Conservation (phyloP, 176 grass and related monocot genomes). For the Saccharum officinarum region DNA sequence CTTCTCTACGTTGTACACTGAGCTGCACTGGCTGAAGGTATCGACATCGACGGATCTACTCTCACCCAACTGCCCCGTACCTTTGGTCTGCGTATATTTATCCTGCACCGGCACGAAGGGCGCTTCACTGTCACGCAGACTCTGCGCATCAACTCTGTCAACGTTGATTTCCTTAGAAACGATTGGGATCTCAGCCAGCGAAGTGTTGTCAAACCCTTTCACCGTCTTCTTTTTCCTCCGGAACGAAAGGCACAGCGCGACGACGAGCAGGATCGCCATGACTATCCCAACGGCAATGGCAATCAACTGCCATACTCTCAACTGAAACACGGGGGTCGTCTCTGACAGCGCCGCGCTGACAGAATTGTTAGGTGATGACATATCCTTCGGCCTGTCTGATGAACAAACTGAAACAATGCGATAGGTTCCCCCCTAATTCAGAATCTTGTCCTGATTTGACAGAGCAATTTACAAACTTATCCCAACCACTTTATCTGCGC, state of each 20-base stretch:
- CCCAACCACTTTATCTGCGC: conserved; percentile 43
- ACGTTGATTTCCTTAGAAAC: conserved; percentile 86
- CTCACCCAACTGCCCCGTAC: conserved; percentile 32
- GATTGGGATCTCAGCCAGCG: conserved; percentile 65
- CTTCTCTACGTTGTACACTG: conserved; percentile 67
- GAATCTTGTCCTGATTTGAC: conserved; percentile 31
- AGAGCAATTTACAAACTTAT: conserved; percentile 49
- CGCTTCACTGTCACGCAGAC: conserved; percentile 26
- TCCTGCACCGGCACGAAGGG: conserved; percentile 55
- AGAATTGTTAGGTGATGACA: conserved; percentile 64
- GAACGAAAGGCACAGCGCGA: conserved; percentile 63
- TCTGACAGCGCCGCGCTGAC: conserved; percentile 58
- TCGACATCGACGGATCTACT: conserved; percentile 72
- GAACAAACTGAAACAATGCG: not conserved
- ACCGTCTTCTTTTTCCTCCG: conserved; percentile 55
- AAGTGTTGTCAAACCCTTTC: conserved; percentile 30
- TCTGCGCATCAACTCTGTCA: conserved; percentile 64
- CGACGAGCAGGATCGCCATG: conserved; percentile 57
- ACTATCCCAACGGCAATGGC: conserved; percentile 72
- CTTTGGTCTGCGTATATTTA: conserved; percentile 55
- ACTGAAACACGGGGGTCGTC: conserved; percentile 63
- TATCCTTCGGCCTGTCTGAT: conserved; percentile 36
- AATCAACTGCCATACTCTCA: conserved; percentile 87
- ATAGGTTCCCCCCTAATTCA: conserved; percentile 1
- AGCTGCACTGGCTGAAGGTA: conserved; percentile 81